A percentile compares a stretch with the other conserved stretches of the same genome.
Conservation (phyloP, 2,329 filamentous ascomycete species). For the Colletotrichum echinochloae region DNA sequence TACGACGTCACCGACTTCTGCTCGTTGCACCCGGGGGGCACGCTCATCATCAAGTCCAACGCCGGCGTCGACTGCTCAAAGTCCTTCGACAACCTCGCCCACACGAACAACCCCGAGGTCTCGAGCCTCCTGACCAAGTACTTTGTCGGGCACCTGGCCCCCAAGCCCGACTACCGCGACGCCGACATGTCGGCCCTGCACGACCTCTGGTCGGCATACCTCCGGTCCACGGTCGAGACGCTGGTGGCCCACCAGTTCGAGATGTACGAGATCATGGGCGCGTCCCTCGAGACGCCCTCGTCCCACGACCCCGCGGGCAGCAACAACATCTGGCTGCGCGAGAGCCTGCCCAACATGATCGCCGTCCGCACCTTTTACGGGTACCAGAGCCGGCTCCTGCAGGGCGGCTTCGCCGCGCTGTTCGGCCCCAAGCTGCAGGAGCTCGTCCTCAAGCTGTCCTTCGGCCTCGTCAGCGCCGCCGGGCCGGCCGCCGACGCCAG, state of each 20-base stretch:
- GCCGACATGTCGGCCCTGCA: constrained; percentile 59
- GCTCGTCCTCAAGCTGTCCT: constrained; percentile 65
- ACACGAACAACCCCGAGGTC: constrained; percentile 67
- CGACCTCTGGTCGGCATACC: constrained; percentile 63
- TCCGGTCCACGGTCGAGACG: constrained; percentile 62
- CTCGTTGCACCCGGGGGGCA: constrained; percentile 66
- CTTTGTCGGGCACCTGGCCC: constrained; percentile 63
- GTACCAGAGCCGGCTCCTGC: constrained; percentile 64
- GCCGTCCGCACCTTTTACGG: constrained; percentile 65
- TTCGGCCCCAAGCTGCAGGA: constrained; percentile 66
- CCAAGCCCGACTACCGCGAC: constrained; percentile 61
- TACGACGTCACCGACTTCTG: constrained; percentile 67
- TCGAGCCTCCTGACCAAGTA: constrained; percentile 65
- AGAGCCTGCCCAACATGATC: constrained; percentile 60
- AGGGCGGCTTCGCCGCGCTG: constrained; percentile 62
- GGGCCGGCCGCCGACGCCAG: constrained; percentile 50
- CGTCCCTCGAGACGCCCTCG: constrained; percentile 42
- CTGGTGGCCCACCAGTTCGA: constrained; percentile 66
- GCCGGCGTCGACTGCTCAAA: constrained; percentile 65
- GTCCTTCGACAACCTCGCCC: constrained; percentile 65
- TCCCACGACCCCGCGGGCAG: constrained; percentile 29
- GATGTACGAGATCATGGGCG: constrained; percentile 63
- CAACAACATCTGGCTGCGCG: constrained; percentile 59
- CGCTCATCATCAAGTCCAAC: constrained; percentile 65
- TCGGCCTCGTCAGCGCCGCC: constrained; percentile 58